phyloP scores from a whole-genome alignment of 73 alveolate genomes.

The Paraurostyla sp. region DNA sequence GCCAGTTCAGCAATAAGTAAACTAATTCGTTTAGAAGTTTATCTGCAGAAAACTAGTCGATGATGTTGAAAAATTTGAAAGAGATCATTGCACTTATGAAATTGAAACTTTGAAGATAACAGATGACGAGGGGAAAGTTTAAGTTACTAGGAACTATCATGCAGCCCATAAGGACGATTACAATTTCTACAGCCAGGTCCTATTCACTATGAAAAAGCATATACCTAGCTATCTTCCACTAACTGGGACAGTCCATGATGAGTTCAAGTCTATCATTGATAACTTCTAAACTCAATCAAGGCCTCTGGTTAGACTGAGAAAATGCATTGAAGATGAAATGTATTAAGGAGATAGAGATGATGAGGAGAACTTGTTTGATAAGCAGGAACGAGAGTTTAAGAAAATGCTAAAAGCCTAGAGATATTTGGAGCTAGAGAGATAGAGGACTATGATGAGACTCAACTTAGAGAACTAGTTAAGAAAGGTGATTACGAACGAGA shows the following conservation, averaged over 20 bases:
- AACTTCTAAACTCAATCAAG: neutral
- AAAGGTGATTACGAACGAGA: conserved; percentile 40
- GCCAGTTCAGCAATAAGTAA: neutral
- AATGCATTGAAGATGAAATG: neutral
- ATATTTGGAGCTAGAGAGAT: conserved; percentile 33
- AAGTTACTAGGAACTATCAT: conserved; percentile 21
- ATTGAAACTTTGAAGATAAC: conserved; percentile 15
- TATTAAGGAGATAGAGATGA: neutral
- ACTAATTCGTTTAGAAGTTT: conserved; percentile 16
- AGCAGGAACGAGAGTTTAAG: neutral
- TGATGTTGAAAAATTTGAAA: conserved; percentile 47
- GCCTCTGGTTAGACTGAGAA: neutral
- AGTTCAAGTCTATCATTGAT: neutral
- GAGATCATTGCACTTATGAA: conserved; percentile 45
- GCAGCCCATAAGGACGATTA: conserved; percentile 60
- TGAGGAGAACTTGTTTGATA: neutral
- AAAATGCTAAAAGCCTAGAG: conserved; percentile 17
- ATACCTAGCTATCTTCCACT: neutral
- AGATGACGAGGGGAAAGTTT: conserved; percentile 58
- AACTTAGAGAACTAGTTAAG: conserved; percentile 58
- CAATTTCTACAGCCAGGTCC: conserved; percentile 8
- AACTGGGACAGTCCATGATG: conserved; percentile 6
- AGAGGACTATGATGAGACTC: conserved; percentile 45
- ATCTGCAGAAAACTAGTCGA: conserved; percentile 31
- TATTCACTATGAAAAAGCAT: conserved; percentile 1